phyloP scores from a whole-genome alignment of 108 stramenopile genomes.

The Cylindrotheca fusiformis region DNA sequence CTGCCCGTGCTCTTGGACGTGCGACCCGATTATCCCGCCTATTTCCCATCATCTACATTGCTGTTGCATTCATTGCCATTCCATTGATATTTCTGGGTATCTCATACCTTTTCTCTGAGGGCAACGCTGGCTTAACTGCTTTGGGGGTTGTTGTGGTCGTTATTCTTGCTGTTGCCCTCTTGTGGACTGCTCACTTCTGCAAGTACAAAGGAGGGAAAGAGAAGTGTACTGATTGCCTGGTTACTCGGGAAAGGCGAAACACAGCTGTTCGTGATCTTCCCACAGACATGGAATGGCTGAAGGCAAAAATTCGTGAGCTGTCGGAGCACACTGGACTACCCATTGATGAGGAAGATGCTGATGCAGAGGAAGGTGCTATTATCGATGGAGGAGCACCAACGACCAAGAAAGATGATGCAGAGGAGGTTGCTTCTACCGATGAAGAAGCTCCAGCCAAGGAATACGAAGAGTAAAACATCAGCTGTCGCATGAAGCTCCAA shows the following conservation, averaged over 20 bases:
- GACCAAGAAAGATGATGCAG: too few relatives aligned
- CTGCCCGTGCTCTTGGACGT: slow-evolving; percentile 61
- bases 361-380: too few relatives aligned
- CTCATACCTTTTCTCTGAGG: slow-evolving; percentile 49
- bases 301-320: slow-evolving; percentile 32
- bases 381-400: background rate
- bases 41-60: slow-evolving; percentile 75
- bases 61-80: slow-evolving; percentile 57
- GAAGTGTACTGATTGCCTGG: slow-evolving; percentile 30
- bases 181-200: slow-evolving; percentile 48
- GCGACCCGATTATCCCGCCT: slow-evolving; percentile 51
- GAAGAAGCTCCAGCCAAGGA: too few relatives aligned
- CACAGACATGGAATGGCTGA: slow-evolving; percentile 48
- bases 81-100: slow-evolving; percentile 67
- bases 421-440: too few relatives aligned
- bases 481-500: too few relatives aligned
- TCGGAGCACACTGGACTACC: slow-evolving; percentile 44
- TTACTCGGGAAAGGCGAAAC: slow-evolving; percentile 32
- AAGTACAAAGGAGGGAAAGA: slow-evolving; percentile 41
- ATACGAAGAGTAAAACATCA: too few relatives aligned
- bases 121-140: slow-evolving; percentile 57
- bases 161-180: slow-evolving; percentile 27
- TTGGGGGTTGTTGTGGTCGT: slow-evolving; percentile 58
- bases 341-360: slow-evolving; percentile 8
- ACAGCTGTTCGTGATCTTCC: slow-evolving; percentile 36